Conservation (phyloP, 805 yeast species). For the Wickerhamiella vanderwaltii region DNA sequence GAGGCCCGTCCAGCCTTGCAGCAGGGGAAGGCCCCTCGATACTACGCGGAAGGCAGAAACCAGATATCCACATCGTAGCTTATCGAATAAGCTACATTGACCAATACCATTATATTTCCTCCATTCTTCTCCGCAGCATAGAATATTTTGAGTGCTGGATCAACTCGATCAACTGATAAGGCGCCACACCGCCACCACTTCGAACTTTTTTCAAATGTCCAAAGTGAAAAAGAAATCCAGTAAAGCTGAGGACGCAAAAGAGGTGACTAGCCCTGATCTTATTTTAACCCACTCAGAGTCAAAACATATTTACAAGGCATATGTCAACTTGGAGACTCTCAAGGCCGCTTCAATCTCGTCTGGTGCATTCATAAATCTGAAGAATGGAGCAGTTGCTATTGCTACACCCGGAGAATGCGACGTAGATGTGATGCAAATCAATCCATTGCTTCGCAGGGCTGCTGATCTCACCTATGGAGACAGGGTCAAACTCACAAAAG, state of each 20-base stretch:
- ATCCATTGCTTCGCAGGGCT: constrained; percentile 29
- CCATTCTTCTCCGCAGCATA: no score
- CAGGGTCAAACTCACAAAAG: constrained; percentile 37
- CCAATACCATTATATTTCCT: no score
- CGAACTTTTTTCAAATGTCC: constrained; percentile 9
- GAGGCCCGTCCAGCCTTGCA: no score
- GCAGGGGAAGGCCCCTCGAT: no score
- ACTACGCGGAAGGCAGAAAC: no score
- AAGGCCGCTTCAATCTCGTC: constrained; percentile 22
- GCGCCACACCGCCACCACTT: no score
- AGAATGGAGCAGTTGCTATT: constrained; percentile 19
- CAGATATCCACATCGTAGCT: no score
- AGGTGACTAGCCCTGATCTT: not conserved
- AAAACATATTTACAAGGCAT: constrained; percentile 21
- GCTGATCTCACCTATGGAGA: constrained; percentile 40
- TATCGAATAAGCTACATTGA: no score
- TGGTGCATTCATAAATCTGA: constrained; percentile 21
- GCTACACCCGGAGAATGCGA: constrained; percentile 24
- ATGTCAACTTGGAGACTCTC: constrained; percentile 21
- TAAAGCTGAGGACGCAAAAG: constrained; percentile 3
- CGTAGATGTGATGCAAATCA: constrained; percentile 21
- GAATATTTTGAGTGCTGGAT: no score
- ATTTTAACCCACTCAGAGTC: constrained; percentile 12
- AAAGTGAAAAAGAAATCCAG: constrained; percentile 10
- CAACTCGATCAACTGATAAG: no score